These are phyloP conservation scores for Russula foetens DNA, from an alignment of 768 basidiomycete species.

Conservation along the genomic window DNA sequence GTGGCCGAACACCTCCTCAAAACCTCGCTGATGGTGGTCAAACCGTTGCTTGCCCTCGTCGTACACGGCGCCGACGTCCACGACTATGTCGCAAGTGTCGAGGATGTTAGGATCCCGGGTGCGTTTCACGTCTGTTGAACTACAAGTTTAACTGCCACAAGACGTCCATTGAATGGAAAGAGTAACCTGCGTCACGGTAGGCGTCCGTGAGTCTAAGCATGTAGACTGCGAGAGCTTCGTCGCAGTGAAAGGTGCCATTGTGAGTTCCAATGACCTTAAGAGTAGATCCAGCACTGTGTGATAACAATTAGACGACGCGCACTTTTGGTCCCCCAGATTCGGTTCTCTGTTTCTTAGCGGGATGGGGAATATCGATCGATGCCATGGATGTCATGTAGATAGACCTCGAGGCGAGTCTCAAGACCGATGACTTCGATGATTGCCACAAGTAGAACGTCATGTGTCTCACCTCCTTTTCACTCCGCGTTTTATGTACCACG, in stretches of 20 bases:
- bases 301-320: background rate
- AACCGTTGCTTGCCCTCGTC: slow-evolving; percentile 71
- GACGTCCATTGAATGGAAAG: background rate
- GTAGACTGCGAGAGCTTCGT: slow-evolving; percentile 92
- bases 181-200: slow-evolving; percentile 68
- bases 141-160: background rate
- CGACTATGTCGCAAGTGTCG: slow-evolving; percentile 84
- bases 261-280: slow-evolving; percentile 83
- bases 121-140: slow-evolving; percentile 46
- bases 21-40: slow-evolving; percentile 96
- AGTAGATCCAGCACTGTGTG: background rate
- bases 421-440: background rate
- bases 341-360: slow-evolving; percentile 37
- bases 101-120: slow-evolving; percentile 64
- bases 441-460: background rate
- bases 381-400: slow-evolving; percentile 14
- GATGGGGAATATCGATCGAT: slow-evolving; percentile 23
- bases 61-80: slow-evolving; percentile 93
- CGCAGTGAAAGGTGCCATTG: slow-evolving; percentile 94
- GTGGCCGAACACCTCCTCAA: slow-evolving; percentile 81
- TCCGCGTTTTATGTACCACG: no score
- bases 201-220: slow-evolving; percentile 69
- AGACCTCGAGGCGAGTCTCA: background rate
- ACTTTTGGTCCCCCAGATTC: slow-evolving; percentile 35
- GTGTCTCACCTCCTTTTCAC: background rate